A percentile compares a stretch with the other conserved stretches of the same genome.
These are phyloP conservation scores for Porphyra umbilicalis DNA, from an alignment of 31 red algal species.

Conservation along the genomic window DNA sequence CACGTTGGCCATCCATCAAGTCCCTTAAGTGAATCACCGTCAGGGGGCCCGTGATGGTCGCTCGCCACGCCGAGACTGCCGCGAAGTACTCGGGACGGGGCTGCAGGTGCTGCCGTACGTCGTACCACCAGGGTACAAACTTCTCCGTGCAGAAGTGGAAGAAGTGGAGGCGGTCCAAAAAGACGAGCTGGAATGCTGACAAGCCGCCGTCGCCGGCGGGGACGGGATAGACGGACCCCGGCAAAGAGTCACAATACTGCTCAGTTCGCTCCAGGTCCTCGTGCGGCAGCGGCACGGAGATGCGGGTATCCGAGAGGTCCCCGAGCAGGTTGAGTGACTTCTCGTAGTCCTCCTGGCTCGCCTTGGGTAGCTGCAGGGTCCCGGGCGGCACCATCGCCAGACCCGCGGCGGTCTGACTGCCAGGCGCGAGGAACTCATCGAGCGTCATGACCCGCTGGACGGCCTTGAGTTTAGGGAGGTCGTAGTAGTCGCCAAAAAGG, in stretches of 20 bases:
- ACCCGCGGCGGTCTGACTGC: not conserved
- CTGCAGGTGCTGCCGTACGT: conserved; percentile 26
- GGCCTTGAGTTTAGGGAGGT: conserved; percentile 13
- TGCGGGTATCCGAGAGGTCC: not conserved
- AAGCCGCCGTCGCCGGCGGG: conserved; percentile 12
- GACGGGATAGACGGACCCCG: conserved; percentile 23
- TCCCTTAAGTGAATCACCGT: conserved; percentile 34
- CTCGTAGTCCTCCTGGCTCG: conserved; percentile 42
- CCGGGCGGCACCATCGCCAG: conserved; percentile 17
- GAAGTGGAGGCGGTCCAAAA: conserved; percentile 47
- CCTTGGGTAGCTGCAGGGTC: conserved; percentile 30
- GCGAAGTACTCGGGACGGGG: conserved; percentile 16
- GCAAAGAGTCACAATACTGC: conserved; percentile 28
- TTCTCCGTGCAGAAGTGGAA: conserved; percentile 46
- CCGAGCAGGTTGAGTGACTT: conserved; percentile 14
- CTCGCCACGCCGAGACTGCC: conserved; percentile 6
- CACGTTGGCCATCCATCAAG: conserved; percentile 15
- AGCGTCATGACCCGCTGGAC: conserved; percentile 31
- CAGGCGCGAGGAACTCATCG: conserved; percentile 20
- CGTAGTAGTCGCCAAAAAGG: conserved; percentile 51
- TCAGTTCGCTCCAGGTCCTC: conserved; percentile 37
- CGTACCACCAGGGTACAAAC: conserved; percentile 66
- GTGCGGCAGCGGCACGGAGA: conserved; percentile 20
- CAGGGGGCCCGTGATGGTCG: conserved; percentile 8
- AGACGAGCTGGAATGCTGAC: not conserved